Evolutionary conservation across 2,329 filamentous ascomycete genomes (phyloP), one percentile per base, ranked within the genome.

Genomic region (Diaporthe eres): DNA sequence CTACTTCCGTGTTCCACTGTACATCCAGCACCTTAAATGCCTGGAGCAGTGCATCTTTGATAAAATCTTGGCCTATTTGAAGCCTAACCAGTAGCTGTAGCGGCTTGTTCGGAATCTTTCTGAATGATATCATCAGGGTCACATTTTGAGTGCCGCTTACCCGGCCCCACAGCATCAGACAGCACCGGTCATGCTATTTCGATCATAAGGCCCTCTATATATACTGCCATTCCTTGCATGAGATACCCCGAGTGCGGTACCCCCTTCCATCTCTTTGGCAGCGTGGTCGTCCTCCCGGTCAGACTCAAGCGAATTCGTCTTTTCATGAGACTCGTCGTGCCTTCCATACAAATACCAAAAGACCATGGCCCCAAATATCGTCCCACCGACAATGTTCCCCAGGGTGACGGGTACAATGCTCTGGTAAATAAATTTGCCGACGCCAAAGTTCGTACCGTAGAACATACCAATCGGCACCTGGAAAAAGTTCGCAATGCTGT

Each of bases 401-500:
- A 91, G 77, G 3, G 87, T 77, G 0, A 87, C 85, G 0, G 89
- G 90, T 47, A 91, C 87, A 77, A 90, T 86, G 0, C 86, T 67
- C 77, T 79, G 51, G 12, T 39, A 44, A 31, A 34, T 57, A 34
- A n/a, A 65, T 57, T 71, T 71, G 0, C 85, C 83, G 0, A 89
- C 85, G 0, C 82, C 85, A 31, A 91, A 82, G 0, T 82, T 82
- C 0, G 87, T 85, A 0, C 87, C 84, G 0, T 83, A 82, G 0
- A 88, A 79, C 82, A 91, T 89, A 0, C 83, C 88, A 61, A 90
- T 79, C 0, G 89, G 87, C 47, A 88, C 84, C 72, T 89, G 88
- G 49, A 87, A 89, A 88, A 90, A 90, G 77, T 90, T 91, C 34
- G 89, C 89, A 22, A 91, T 85, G 58, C 90, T 88, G 82, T 91